Evolutionary conservation across 768 basidiomycete genomes (phyloP).

Genomic region (Cyclocybe aegerita): DNA sequence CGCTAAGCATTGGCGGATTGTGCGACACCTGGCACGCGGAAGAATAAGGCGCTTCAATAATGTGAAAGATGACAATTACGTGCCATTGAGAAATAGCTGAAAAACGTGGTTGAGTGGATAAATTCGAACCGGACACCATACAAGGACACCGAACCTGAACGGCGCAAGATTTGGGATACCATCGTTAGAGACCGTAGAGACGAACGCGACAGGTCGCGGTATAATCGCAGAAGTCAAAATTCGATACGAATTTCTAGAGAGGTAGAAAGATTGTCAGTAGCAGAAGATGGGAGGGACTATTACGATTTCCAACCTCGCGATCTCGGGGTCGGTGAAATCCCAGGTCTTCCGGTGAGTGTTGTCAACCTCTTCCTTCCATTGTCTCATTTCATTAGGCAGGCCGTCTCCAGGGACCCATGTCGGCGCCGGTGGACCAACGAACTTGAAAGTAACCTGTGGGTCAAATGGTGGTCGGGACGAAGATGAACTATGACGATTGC

Average conservation of each 20-base stretch:
- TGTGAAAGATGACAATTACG: background rate
- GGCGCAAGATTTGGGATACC: conserved; percentile 63
- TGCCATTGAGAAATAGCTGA: conserved; percentile 66
- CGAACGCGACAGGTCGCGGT: conserved; percentile 69
- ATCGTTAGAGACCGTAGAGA: conserved; percentile 54
- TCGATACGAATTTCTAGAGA: conserved; percentile 40
- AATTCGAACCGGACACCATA: background rate
- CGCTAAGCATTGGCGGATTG: conserved; percentile 64
- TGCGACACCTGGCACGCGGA: conserved; percentile 45
- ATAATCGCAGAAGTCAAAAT: conserved; percentile 57
- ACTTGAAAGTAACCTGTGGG: conserved; percentile 25
- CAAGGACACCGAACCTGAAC: conserved; percentile 47
- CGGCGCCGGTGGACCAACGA: conserved; percentile 38
- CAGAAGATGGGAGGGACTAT: background rate
- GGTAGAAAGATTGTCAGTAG: background rate
- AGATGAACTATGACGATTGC: conserved; percentile 5
- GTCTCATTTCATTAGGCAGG: conserved; percentile 12
- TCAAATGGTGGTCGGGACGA: conserved; percentile 21
- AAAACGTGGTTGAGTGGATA: conserved; percentile 8
- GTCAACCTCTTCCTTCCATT: conserved; percentile 23
- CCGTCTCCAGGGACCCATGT: conserved; percentile 45
- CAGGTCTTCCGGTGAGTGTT: conserved; percentile 34
- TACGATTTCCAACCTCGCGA: conserved; percentile 7
- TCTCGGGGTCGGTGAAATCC: conserved; percentile 29
- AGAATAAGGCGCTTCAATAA: conserved; percentile 5